Evolutionary conservation across 306 rosid genomes (phyloP).

Genomic region (Quercus gilva): DNA sequence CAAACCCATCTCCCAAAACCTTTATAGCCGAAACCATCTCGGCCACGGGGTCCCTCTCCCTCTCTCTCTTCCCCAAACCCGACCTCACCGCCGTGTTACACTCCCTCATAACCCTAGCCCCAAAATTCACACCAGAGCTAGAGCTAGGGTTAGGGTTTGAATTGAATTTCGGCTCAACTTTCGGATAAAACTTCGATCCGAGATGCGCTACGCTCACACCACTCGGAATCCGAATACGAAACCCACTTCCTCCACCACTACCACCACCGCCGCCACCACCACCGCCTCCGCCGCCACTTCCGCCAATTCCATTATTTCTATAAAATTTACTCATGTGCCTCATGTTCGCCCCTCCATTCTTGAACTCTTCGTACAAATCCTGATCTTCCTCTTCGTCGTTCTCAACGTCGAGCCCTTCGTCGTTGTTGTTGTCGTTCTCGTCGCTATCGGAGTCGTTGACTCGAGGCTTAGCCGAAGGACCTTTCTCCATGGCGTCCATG

Average conservation of each 20-base stretch:
- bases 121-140: slow-evolving; percentile 32
- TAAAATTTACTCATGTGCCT: slow-evolving; percentile 62
- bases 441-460: slow-evolving; percentile 50
- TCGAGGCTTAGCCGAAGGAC: slow-evolving; percentile 48
- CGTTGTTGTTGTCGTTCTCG: slow-evolving; percentile 36
- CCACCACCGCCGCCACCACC: slow-evolving; percentile 14
- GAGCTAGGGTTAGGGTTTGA: slow-evolving; percentile 27
- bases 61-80: slow-evolving; percentile 50
- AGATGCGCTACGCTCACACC: slow-evolving; percentile 76
- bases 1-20: slow-evolving; percentile 88
- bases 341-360: slow-evolving; percentile 49
- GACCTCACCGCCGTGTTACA: slow-evolving; percentile 25
- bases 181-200: slow-evolving; percentile 45
- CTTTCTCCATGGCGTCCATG: slow-evolving; percentile 92
- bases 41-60: slow-evolving; percentile 50
- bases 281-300: slow-evolving; percentile 5
- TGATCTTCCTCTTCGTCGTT: slow-evolving; percentile 64
- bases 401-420: not conserved
- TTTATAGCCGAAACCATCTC: slow-evolving; percentile 84
- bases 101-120: slow-evolving; percentile 55
- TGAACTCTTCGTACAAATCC: slow-evolving; percentile 57
- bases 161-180: slow-evolving; percentile 47
- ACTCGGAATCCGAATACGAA: slow-evolving; percentile 73
- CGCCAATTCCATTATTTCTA: slow-evolving; percentile 38
- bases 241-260: slow-evolving; percentile 41